Conservation (phyloP, 2,329 filamentous ascomycete genomes). For the Neofusicoccum kwambonambiense region DNA sequence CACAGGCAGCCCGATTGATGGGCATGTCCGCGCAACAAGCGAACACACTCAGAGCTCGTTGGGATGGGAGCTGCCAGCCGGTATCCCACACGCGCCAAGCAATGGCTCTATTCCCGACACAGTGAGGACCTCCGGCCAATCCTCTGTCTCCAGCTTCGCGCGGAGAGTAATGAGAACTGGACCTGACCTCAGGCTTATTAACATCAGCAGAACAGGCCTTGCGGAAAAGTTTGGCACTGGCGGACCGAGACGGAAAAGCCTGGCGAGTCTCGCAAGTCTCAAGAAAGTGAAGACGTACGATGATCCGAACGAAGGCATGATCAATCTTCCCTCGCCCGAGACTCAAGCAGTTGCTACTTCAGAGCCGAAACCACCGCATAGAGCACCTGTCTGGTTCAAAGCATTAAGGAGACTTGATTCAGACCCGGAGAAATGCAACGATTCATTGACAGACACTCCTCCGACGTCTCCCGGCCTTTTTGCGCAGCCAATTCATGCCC, state of each 20-base stretch:
- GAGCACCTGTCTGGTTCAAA: conserved; percentile 19
- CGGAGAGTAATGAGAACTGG: conserved; percentile 25
- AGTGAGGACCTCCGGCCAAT: conserved; percentile 17
- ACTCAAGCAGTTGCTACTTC: neutral
- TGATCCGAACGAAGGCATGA: neutral
- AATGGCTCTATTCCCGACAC: neutral
- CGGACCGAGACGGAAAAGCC: neutral
- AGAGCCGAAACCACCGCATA: conserved; percentile 24
- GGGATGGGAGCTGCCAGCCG: neutral
- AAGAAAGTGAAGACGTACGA: conserved; percentile 9
- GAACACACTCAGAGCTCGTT: neutral
- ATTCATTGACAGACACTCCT: neutral
- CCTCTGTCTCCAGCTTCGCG: conserved; percentile 29
- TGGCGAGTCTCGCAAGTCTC: neutral
- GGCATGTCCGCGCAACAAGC: neutral
- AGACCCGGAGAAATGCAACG: neutral
- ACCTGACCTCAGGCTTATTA: conserved; percentile 27
- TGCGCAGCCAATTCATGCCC: neutral
- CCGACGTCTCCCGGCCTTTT: neutral
- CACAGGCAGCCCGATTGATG: neutral
- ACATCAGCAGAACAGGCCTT: conserved; percentile 8
- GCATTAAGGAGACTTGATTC: neutral
- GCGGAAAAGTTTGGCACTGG: neutral
- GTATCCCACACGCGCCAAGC: neutral
- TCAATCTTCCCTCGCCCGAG: neutral